Percentiles rank a stretch among this genome's conserved stretches.
phyloP scores from a whole-genome alignment of 192 early-diverging fungal species.

The Umbelopsis vinacea region DNA sequence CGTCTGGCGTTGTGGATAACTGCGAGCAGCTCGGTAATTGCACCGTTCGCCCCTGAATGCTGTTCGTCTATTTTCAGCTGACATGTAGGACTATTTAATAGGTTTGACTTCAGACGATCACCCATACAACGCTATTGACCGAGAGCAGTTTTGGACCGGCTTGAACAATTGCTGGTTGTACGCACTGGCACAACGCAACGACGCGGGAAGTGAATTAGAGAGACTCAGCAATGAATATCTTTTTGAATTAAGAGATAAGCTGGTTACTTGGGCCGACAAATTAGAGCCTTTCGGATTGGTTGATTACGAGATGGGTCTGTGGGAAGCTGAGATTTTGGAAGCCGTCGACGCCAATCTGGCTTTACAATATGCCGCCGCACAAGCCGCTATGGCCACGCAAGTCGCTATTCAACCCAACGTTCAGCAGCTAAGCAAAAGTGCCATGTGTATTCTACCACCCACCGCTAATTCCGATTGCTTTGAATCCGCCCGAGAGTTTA shows the following conservation, averaged over 20 bases:
- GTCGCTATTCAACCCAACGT: conserved; percentile 19
- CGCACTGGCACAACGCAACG: conserved; percentile 62
- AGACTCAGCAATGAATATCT: conserved; percentile 59
- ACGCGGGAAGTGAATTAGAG: conserved; percentile 54
- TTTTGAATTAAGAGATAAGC: conserved; percentile 59
- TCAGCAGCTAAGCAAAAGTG: not conserved
- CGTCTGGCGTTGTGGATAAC: conserved; percentile 66
- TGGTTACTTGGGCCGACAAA: conserved; percentile 70
- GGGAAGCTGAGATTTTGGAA: conserved; percentile 76
- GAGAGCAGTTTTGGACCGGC: conserved; percentile 73
- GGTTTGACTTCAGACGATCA: conserved; percentile 64
- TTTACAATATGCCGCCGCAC: conserved; percentile 38
- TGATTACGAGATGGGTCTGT: conserved; percentile 85
- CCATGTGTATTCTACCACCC: conserved; percentile 15
- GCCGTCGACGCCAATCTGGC: conserved; percentile 61
- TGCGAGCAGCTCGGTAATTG: conserved; percentile 65
- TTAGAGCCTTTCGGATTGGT: conserved; percentile 78
- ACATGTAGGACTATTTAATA: not conserved
- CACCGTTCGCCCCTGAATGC: not conserved
- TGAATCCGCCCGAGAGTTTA: not conserved
- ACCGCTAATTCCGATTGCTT: conserved; percentile 3
- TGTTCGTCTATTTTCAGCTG: not conserved
- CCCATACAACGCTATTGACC: conserved; percentile 58
- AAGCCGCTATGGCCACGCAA: conserved; percentile 32
- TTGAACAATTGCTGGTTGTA: conserved; percentile 80